Conservation (phyloP, 2,329 filamentous ascomycete genomes). For the Trichoderma guizhouense region DNA sequence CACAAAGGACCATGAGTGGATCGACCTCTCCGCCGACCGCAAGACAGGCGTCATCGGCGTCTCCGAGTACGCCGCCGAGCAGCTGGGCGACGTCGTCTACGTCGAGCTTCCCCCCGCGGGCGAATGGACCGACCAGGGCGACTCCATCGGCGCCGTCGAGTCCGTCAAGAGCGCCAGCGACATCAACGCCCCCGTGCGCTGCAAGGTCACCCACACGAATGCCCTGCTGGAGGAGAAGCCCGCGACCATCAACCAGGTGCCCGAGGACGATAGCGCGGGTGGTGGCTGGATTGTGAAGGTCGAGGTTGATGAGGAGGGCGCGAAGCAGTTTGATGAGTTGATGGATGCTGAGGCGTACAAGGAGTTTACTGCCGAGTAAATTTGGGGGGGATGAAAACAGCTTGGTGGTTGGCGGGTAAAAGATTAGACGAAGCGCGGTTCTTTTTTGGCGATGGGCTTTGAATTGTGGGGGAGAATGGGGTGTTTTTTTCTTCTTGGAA, state of each 20-base stretch:
- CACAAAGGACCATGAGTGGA: slow-evolving; percentile 98
- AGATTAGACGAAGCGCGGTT: slow-evolving; percentile 6
- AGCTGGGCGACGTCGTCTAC: slow-evolving; percentile 94
- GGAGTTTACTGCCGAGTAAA: slow-evolving; percentile 53
- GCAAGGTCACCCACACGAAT: slow-evolving; percentile 75
- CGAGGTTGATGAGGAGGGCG: slow-evolving; percentile 63
- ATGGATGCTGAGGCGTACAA: slow-evolving; percentile 79
- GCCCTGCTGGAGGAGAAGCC: slow-evolving; percentile 76
- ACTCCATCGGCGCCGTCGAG: slow-evolving; percentile 90
- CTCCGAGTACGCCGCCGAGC: slow-evolving; percentile 84
- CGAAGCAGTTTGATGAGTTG: slow-evolving; percentile 67
- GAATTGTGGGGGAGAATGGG: background rate
- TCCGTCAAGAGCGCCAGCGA: slow-evolving; percentile 98
- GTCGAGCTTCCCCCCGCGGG: slow-evolving; percentile 78
- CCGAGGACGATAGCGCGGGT: slow-evolving; percentile 70
- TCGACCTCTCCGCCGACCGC: slow-evolving; percentile 79
- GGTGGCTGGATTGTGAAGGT: slow-evolving; percentile 95
- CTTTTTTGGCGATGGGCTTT: background rate
- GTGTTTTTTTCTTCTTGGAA: background rate
- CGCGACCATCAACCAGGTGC: slow-evolving; percentile 80
- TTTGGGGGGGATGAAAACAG: too few species aligned
- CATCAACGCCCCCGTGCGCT: slow-evolving; percentile 83
- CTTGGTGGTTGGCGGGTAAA: background rate
- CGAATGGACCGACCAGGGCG: slow-evolving; percentile 67
- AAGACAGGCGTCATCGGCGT: slow-evolving; percentile 82